phyloP scores from a whole-genome alignment of 2,329 filamentous ascomycete genomes.

The Pestalotiopsis fici region DNA sequence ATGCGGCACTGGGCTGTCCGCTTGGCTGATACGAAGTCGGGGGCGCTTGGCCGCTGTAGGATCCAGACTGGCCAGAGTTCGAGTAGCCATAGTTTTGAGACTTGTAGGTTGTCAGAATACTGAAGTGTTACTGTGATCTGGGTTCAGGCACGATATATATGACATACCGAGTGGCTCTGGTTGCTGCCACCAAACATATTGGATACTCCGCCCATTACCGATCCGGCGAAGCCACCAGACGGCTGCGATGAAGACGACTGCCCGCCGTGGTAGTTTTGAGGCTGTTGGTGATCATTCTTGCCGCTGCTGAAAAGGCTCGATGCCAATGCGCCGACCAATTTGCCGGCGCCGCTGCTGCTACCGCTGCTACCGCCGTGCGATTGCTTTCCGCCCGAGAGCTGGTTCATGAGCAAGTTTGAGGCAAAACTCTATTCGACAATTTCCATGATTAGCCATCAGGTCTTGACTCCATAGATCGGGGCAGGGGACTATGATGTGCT shows the following conservation, averaged over 20 bases:
- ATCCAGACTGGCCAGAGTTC: slow-evolving; percentile 51
- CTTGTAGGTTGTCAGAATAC: slow-evolving; percentile 29
- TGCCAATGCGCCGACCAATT: slow-evolving; percentile 58
- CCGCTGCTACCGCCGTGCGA: slow-evolving; percentile 12
- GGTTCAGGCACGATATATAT: slow-evolving; percentile 10
- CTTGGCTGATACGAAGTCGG: slow-evolving; percentile 59
- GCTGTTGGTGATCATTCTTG: slow-evolving; percentile 45
- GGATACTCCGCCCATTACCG: slow-evolving; percentile 56
- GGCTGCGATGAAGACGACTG: slow-evolving; percentile 40
- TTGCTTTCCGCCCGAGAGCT: slow-evolving; percentile 44
- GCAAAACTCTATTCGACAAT: slow-evolving; percentile 53
- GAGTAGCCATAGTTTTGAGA: slow-evolving; percentile 66
- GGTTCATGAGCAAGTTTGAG: slow-evolving; percentile 54
- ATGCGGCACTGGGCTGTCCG: slow-evolving; percentile 25
- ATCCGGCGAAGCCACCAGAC: slow-evolving; percentile 51
- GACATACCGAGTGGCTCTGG: slow-evolving; percentile 39
- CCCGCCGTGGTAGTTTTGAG: slow-evolving; percentile 51
- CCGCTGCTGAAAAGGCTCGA: slow-evolving; percentile 51
- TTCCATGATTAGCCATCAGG: slow-evolving; percentile 17
- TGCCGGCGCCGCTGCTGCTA: slow-evolving; percentile 39
- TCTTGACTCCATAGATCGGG: not conserved
- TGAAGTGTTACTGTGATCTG: not conserved
- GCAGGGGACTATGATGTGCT: slow-evolving; percentile 30
- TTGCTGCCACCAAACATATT: slow-evolving; percentile 50
- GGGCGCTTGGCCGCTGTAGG: slow-evolving; percentile 65